phyloP scores from a whole-genome alignment of 2,329 filamentous ascomycete species.

The Claviceps sp. region DNA sequence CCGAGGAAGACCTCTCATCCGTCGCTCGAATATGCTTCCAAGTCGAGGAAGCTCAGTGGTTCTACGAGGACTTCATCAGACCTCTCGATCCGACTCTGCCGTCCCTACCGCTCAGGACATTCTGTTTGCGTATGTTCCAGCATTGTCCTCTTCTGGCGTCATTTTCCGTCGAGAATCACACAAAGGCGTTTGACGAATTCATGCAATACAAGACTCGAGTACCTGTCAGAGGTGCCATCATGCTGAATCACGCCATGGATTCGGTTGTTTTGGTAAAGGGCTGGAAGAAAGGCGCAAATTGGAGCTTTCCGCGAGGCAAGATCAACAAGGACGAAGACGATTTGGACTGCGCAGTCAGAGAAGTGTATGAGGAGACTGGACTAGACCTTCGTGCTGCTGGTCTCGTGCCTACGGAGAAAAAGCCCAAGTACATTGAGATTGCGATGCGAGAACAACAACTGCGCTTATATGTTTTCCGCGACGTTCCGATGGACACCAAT shows the following conservation, averaged over 20 bases:
- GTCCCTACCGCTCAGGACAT: conserved; percentile 70
- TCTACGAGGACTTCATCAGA: conserved; percentile 98
- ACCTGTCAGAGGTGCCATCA: conserved; percentile 83
- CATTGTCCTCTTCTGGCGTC: conserved; percentile 80
- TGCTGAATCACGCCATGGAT: conserved; percentile 92
- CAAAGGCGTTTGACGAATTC: conserved; percentile 80
- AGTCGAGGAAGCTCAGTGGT: conserved; percentile 99
- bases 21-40: conserved; percentile 96
- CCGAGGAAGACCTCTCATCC: conserved; percentile 76
- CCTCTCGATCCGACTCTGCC: conserved; percentile 76
- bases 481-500: conserved; percentile 71
- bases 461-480: conserved; percentile 80
- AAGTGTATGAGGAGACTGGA: conserved; percentile 94
- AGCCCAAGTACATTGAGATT: conserved; percentile 74
- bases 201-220: conserved; percentile 88
- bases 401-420: conserved; percentile 57
- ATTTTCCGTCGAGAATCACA: conserved; percentile 66
- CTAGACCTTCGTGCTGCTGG: conserved; percentile 68
- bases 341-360: conserved; percentile 81
- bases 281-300: conserved; percentile 92
- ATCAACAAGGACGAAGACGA: conserved; percentile 97
- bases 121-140: conserved; percentile 82
- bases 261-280: conserved; percentile 87
- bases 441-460: conserved; percentile 89
- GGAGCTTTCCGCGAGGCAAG: conserved; percentile 94